Base-by-base conservation (phyloP, 352 stramenopile species). In the Globisporangium alternatum region DNA sequence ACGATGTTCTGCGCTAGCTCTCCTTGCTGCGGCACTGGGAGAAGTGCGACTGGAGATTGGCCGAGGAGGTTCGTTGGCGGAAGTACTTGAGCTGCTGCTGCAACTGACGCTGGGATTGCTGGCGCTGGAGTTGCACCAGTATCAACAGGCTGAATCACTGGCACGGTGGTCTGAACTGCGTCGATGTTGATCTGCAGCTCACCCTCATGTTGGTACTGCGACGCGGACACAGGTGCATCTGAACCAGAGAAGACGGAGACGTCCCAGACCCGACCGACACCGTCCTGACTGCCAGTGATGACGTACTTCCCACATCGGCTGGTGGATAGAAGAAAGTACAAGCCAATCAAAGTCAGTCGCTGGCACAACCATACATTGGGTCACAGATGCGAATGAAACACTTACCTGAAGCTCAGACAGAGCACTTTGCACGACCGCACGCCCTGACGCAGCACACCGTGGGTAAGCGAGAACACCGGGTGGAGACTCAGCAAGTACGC, bases 201-300 rank as follows among this genome's bases (percentile, higher is more conserved):
- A 60, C 75, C 69, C 19, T 73, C 81, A 31, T 78, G 78, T 41
- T 88, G 78, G 44, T 80, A 88, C 39, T 77, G 71, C 43, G 78
- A 78, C 21, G 81, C 63, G 19, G 83, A 77, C 17, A 72, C 73
- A 60, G 78, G 78, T 3, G 76, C 78, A 39, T 86, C 64, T 9
- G 76, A 67, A 19, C 70, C 59, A 22, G 72, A 82, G 44, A 82
- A 69, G 22, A 88, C 68, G 8, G 79, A 86, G 49, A 91, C 86
- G 69, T 90, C 76, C 95, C 93, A 99, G 25, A 98, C 77, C 25
- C 93, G 83, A 44, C 81, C 91, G 17, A 98, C 84, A 49, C 91
- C 95, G 78, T 99, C 96, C 73, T 98, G 91, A 7, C 89, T 90
- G 6, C 95, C 96, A 31, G 96, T 98, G 4, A 91, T 90, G 56